Evolutionary conservation across 345 rosid genomes (phyloP).

Genomic region (Pelargonium nanum): DNA sequence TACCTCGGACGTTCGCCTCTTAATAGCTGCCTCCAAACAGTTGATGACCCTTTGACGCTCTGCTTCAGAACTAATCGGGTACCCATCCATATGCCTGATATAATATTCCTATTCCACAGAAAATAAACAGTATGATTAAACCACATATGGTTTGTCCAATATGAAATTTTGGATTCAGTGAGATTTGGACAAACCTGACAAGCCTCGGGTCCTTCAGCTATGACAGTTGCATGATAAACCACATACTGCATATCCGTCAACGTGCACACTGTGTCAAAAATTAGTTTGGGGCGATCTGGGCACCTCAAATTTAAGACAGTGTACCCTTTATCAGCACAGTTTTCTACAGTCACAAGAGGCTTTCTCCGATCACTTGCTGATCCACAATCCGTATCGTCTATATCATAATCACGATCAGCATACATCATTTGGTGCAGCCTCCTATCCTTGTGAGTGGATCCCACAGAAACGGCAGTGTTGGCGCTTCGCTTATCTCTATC

Average conservation of each 20-base stretch:
- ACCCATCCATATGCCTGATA: slow-evolving; percentile 80
- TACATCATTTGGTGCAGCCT: slow-evolving; percentile 85
- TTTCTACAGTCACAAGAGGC: slow-evolving; percentile 52
- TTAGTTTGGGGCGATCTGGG: slow-evolving; percentile 61
- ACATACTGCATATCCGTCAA: slow-evolving; percentile 76
- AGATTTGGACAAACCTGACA: too few species aligned
- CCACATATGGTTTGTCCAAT: background rate
- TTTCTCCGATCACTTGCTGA: slow-evolving; percentile 29
- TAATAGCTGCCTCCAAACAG: slow-evolving; percentile 93
- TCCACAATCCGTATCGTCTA: slow-evolving; percentile 19
- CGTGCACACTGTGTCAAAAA: slow-evolving; percentile 72
- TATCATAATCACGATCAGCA: slow-evolving; percentile 68
- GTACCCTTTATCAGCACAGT: slow-evolving; percentile 53
- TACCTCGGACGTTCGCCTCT: slow-evolving; percentile 66
- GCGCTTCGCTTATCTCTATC: slow-evolving; percentile 53
- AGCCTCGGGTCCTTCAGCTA: slow-evolving; percentile 73
- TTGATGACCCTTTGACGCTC: slow-evolving; percentile 86
- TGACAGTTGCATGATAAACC: slow-evolving; percentile 60
- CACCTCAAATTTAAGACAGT: slow-evolving; percentile 64
- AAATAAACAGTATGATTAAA: slow-evolving; percentile 1
- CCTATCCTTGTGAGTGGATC: slow-evolving; percentile 61
- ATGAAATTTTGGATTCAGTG: too few species aligned
- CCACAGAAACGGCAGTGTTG: slow-evolving; percentile 56
- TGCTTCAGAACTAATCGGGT: slow-evolving; percentile 83
- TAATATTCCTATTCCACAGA: slow-evolving; percentile 57